Evolutionary conservation across 2,329 filamentous ascomycete species (phyloP), one percentile per base, ranked within the genome.

Genomic region (Bipolaris bicolor): DNA sequence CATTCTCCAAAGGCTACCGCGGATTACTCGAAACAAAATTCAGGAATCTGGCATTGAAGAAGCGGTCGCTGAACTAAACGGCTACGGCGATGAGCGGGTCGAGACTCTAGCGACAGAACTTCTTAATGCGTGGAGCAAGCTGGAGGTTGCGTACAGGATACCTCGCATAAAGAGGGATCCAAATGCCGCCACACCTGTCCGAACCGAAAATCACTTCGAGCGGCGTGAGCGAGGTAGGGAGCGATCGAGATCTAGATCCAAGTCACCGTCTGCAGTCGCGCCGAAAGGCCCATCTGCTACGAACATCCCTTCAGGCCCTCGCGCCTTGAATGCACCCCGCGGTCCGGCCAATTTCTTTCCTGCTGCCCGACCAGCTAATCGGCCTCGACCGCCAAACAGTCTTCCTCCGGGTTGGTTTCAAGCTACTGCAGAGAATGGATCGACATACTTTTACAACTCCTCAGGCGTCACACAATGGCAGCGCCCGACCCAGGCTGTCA

Each of bases 21-120:
- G 94, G 9, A 82, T 98, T 48, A 98, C 95, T 18, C 89, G 92
- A 58, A 99, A 99, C 82, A 99, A 99, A 78, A 97, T 99, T 57
- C 88, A 91, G 64, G 93, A 97, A 70, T 96, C 95, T 7, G 96
- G 96, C 69, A 97, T 99, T 60, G 95, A 98, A 75, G 83, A 88
- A 2, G 89, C 90, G 0, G 85, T 99, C 40, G 82, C 91, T 68
- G 83, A 84, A 3, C 80, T 98, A 49, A 84, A 83, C 1, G 78
- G 78, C 11, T 90, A 86, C 16, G 86, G 88, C 7, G 88, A 97
- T 70, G 87, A 91, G 60, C 84, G 90, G 57, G 91, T 99, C 18
- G 84, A 88, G 24, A 83, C 84, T 18, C 88, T 89, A 69, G 87
- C 94, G 5, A 84, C 84, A 52, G 83, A 85, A 44, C 81, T 99